Base-by-base conservation (phyloP, 106 monocot genomes). In the Amphibolis antarctica region DNA sequence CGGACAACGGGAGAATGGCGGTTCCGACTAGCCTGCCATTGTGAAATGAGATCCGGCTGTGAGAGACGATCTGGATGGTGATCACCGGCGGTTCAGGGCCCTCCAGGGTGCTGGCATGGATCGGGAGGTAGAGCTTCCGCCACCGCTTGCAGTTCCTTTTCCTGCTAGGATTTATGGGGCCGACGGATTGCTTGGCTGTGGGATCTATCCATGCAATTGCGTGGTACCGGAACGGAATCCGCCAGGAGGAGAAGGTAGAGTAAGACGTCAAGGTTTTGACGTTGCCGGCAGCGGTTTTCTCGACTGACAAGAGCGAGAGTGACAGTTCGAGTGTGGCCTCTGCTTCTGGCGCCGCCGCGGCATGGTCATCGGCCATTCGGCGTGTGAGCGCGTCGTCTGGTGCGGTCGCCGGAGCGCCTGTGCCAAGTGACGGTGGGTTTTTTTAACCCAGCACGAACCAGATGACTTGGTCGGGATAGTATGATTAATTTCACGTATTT, bases 301-400 rank as follows among this genome's bases (percentile, higher is more conserved):
- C 60, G 49, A 25, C 60, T 13, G 14, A 47, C 48, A 29, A 47
- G 69, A 71, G 1, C 36, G 62, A 62, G 53, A 71, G 53, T 6
- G 71, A 28, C 25, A 71, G 53, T 36, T 71, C 71, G 48, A 71
- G 61, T 23, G 62, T 62, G 4, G 71, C 71, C 46, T 63, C 47
- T 21, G 63, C 28, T 56, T 56, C 56, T 7, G 2, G 36, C 36
- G 2, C 36, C 7, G 36, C 4, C 36, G 2, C 36, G 36, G 2
- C 36, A 7, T 36, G 2, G 36, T 36, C 36, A 7, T 36, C 36
- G 2, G 36, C 36, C 36, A 36, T 36, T 36, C 36, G 36, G 36
- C 4, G 36, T 36, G 2, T 36, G 36, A 2, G 36, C 36, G 2
- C 36, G 36, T 2, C 4, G 36, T 36, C 36, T 4, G 36, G 36